phyloP scores from a whole-genome alignment of 768 basidiomycete species.

The Hirschioporus abietinus region DNA sequence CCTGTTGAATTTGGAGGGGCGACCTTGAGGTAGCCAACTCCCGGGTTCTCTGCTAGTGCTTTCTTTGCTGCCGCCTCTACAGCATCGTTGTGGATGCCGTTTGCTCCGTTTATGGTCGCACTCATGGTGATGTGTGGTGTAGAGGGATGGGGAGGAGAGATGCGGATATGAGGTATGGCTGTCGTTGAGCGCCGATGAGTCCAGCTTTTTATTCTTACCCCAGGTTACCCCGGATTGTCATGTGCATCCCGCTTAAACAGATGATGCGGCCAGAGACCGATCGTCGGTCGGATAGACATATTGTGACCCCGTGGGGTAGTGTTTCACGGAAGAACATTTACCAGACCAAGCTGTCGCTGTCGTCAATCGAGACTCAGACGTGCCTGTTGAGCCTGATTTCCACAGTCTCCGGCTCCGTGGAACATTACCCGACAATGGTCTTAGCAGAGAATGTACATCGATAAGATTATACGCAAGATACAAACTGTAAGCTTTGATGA shows the following conservation, averaged over 20 bases:
- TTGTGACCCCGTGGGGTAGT: neutral
- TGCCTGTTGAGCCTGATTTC: neutral
- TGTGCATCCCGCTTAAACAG: neutral
- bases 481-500: neutral
- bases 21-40: neutral
- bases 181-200: neutral
- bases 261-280: neutral
- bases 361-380: no score
- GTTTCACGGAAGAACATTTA: neutral
- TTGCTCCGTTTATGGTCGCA: neutral
- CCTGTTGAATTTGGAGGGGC: conserved; percentile 9
- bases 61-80: neutral
- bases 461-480: neutral
- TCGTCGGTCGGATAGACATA: neutral
- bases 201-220: neutral
- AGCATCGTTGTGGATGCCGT: neutral
- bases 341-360: neutral
- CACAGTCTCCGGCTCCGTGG: neutral
- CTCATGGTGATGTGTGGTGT: neutral
- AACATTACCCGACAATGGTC: no score
- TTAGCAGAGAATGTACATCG: neutral
- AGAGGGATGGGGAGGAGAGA: neutral
- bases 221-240: conserved; percentile 1
- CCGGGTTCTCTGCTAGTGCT: neutral
- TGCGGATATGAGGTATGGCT: neutral